These are phyloP conservation scores for Neopestalotiopsis rosae DNA, from an alignment of 2,329 filamentous ascomycete genomes.

Conservation along the genomic window DNA sequence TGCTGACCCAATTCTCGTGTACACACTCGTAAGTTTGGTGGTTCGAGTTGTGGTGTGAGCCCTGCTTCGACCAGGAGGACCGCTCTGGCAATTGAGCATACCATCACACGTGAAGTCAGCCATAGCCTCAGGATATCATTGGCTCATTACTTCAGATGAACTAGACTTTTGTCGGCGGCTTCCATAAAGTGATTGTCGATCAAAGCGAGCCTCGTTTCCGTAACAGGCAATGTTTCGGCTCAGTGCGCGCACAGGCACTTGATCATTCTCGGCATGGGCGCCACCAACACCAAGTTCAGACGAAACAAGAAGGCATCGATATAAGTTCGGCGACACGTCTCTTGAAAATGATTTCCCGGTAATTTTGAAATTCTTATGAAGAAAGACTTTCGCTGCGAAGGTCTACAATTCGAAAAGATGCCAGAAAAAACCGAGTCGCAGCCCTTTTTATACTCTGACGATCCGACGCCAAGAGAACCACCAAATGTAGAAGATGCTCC, in stretches of 20 bases:
- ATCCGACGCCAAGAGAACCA: neutral
- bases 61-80: neutral
- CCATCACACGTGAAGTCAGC: neutral
- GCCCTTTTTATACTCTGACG: conserved; percentile 6
- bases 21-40: no score
- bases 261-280: neutral
- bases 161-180: neutral
- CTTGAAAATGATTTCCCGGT: neutral
- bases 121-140: neutral
- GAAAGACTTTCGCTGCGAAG: neutral
- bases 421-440: neutral
- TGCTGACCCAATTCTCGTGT: no score
- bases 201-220: neutral
- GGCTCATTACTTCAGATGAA: neutral
- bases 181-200: neutral
- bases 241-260: conserved; percentile 10
- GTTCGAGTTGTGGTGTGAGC: neutral
- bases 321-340: neutral
- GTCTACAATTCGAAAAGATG: neutral
- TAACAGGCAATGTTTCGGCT: neutral
- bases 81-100: neutral
- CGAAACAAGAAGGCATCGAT: neutral
- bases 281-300: neutral
- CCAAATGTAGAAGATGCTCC: neutral
- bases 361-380: neutral